Base-by-base conservation (phyloP, 305 asterid species). In the Fraxinus angustifolia region DNA sequence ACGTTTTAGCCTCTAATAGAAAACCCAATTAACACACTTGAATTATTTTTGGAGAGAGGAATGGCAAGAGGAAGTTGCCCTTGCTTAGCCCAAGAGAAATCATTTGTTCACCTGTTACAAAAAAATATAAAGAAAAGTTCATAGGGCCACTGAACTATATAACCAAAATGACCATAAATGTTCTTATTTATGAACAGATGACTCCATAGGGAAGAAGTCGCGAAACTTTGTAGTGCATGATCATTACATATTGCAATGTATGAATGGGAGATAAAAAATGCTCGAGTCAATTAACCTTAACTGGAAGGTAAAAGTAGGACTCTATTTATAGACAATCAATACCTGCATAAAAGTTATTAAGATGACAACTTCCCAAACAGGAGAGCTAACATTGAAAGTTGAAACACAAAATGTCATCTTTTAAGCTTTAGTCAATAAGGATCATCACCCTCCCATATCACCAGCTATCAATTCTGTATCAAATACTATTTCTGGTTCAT, bases 41-140 rank as follows among this genome's bases (percentile, higher is more conserved):
- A 84, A 80, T 80, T 87, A 80, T 77, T 93, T 85, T 86, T 90
- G 48, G 97, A 89, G 38, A 96, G 87, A 84, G 98, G 98, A 78
- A 94, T 90, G 38, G 84, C 96, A 74, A 96, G 97, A 84, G 98
- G 98, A 89, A 93, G 79, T 84, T 94, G 40, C 80, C 98, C 98
- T 82, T 89, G 91, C 91, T 89, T 96, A 73, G 97, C 93, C 76
- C 97, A 3, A 97, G 98, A 79, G 98, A 96, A 75, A 96, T 70
- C 75, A 94, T 78, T 31, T 91, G 86, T 65, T 94, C 98, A 58
- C 98, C 99, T 94, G 83, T 82, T 71, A 83, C 60, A 71, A 72
- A 48, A 73, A 62, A 80, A 78, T 26, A 33, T 67, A 60, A 50
- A 42, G 53, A 42, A 19, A 79, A 23, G 8, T 40, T 80, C 81